Percentiles rank a stretch among this genome's conserved stretches.
phyloP scores from a whole-genome alignment of 345 rosid genomes.

The Arabidopsis arenosa region DNA sequence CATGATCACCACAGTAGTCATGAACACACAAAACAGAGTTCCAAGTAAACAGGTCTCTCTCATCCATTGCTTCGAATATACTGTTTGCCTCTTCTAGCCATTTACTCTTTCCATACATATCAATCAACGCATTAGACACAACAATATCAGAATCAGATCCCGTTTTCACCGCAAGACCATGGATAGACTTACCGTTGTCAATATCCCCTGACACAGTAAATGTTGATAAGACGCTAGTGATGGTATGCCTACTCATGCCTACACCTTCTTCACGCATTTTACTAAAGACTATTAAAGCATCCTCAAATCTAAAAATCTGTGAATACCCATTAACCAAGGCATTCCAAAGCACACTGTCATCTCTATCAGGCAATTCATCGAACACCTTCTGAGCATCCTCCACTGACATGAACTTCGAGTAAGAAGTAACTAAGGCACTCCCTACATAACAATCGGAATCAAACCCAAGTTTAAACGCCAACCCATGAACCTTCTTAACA shows the following conservation, averaged over 20 bases:
- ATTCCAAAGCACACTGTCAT: conserved; percentile 67
- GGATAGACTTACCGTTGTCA: conserved; percentile 53
- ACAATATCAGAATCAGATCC: conserved; percentile 47
- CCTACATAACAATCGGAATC: conserved; percentile 58
- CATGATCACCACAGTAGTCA: conserved; percentile 64
- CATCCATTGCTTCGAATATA: conserved; percentile 55
- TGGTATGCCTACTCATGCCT: conserved; percentile 48
- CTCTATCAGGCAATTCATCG: conserved; percentile 58
- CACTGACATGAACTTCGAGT: conserved; percentile 48
- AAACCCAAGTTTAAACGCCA: conserved; percentile 60
- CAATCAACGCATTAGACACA: conserved; percentile 66
- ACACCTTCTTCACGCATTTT: conserved; percentile 53
- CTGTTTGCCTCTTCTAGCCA: conserved; percentile 48
- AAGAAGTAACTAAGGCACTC: conserved; percentile 55
- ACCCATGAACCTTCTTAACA: conserved; percentile 58
- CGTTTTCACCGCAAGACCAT: conserved; percentile 53
- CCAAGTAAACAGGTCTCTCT: conserved; percentile 65
- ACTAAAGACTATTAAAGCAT: conserved; percentile 52
- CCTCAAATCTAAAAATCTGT: conserved; percentile 51
- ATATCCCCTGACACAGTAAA: conserved; percentile 53
- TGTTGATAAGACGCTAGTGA: conserved; percentile 59
- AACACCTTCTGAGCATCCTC: conserved; percentile 62
- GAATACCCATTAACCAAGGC: conserved; percentile 68
- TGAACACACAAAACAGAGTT: conserved; percentile 62
- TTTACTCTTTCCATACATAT: conserved; percentile 74